A percentile compares a stretch with the other conserved stretches of the same genome.
Evolutionary conservation across 139 green algal species (phyloP).

Genomic region (Volvox africanus): DNA sequence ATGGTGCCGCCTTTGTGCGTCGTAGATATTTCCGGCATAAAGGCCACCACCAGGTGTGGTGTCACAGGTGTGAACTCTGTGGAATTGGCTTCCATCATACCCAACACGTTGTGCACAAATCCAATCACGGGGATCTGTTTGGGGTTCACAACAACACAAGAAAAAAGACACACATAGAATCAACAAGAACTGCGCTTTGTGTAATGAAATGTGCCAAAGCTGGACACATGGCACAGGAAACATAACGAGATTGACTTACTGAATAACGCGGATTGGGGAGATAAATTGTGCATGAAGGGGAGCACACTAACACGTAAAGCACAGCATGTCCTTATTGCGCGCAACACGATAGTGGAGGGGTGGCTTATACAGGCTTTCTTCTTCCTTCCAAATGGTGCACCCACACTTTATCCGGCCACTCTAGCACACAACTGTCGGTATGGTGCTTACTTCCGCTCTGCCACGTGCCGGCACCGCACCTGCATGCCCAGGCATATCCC

Average conservation of each 20-base stretch:
- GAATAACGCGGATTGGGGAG: background rate
- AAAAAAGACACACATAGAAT: background rate
- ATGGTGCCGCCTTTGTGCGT: slow-evolving; percentile 98
- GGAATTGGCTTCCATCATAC: slow-evolving; percentile 85
- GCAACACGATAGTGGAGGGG: no score
- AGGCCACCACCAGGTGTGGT: slow-evolving; percentile 90
- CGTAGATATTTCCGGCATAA: slow-evolving; percentile 95
- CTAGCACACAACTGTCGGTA: no score
- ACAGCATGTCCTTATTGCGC: no score
- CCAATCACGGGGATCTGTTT: slow-evolving; percentile 96
- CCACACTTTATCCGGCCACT: no score
- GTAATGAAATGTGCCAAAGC: background rate
- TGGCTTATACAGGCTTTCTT: no score
- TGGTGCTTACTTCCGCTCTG: no score
- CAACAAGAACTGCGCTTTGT: background rate
- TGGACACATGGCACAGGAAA: background rate
- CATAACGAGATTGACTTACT: background rate
- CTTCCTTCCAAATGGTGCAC: no score
- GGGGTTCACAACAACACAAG: background rate
- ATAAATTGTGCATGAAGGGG: background rate
- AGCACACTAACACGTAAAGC: background rate
- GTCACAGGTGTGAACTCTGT: slow-evolving; percentile 92
- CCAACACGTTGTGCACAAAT: slow-evolving; percentile 95
- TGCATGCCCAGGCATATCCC: slow-evolving; percentile 99
- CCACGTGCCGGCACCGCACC: slow-evolving; percentile 46